Evolutionary conservation across 331 rosid genomes (phyloP), one percentile per base, ranked within the genome.

Genomic region (Rhamnella rubrinervis): DNA sequence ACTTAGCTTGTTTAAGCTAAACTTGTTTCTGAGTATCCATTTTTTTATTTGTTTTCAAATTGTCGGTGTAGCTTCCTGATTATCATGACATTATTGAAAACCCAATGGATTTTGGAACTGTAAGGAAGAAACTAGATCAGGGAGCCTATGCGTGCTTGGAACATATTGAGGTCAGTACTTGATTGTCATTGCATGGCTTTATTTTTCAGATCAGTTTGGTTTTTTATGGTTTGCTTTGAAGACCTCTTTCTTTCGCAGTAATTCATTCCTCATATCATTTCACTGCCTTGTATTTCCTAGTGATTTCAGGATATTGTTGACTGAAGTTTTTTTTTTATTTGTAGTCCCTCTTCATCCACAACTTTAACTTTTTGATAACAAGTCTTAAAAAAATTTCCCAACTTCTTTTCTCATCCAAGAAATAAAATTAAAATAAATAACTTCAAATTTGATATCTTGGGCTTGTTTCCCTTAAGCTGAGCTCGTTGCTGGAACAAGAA

Each of bases 71-170:
- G 98, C 95, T 93, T 61, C 98, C 98, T 9, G 98, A 93, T 85
- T 93, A 93, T 70, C 91, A 85, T 78, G 95, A 87, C 70, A 78
- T 83, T 66, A 80, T 93, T 75, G 79, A 82, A 31, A 73, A 78
- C 62, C 98, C 98, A 2, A 93, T 93, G 98, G 98, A 93, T 82
- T 93, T 88, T 76, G 88, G 89, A 68, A 93, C 97, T 55, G 85
- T 90, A 75, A 79, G 88, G 83, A 73, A 85, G 74, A 90, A 93
- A 65, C 66, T 93, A 52, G 92, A 93, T 77, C 85, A 31, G 17
- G 92, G 82, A 68, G 82, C 74, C 19, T 93, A 93, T 73, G n/a
- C 76, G 59, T 71, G 72, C 77, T 74, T 93, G 60, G 98, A 90
- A 71, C 86, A 82, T 67, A 82, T 93, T 69, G 98, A 93, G 97